Evolutionary conservation across 1,284 basidiomycete species (phyloP).

Genomic region (Sanghuangporus sanghuang): DNA sequence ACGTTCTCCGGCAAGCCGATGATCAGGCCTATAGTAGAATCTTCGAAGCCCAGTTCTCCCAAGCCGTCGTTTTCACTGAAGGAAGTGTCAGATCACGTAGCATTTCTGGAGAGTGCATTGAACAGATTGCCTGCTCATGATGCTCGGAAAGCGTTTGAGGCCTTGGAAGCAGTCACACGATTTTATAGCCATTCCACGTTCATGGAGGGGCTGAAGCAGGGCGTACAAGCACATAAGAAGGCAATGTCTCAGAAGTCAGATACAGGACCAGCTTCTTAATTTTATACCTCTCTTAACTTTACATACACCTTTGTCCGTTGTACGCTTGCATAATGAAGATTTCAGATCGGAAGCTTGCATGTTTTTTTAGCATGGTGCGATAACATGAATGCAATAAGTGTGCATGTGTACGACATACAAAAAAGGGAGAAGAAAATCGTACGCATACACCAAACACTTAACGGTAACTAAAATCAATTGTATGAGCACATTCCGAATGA

Average conservation of each 20-base stretch:
- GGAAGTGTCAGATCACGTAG: too few species aligned
- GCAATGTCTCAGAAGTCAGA: neutral
- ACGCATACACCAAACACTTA: constrained; percentile 39
- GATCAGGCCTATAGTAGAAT: too few species aligned
- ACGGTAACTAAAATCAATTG: constrained; percentile 68
- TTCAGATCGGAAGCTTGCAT: constrained; percentile 27
- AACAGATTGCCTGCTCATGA: too few species aligned
- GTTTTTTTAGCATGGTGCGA: constrained; percentile 41
- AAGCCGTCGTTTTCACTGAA: too few species aligned
- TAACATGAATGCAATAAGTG: constrained; percentile 36
- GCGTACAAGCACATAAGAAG: neutral
- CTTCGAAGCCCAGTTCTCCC: too few species aligned
- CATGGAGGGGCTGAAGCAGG: neutral
- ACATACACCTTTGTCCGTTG: neutral
- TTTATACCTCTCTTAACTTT: neutral
- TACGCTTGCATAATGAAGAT: neutral
- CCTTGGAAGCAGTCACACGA: too few species aligned
- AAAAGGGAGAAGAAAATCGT: constrained; percentile 29
- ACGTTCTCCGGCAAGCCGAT: too few species aligned
- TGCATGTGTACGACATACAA: constrained; percentile 37
- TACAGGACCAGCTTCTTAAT: neutral
- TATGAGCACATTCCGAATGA: neutral
- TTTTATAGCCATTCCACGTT: neutral
- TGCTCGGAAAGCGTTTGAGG: too few species aligned
- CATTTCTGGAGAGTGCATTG: too few species aligned